A percentile compares a stretch with the other conserved stretches of the same genome.
These are phyloP conservation scores for Peronosclerospora sorghi DNA, from an alignment of 352 stramenopile genomes.

Conservation along the genomic window DNA sequence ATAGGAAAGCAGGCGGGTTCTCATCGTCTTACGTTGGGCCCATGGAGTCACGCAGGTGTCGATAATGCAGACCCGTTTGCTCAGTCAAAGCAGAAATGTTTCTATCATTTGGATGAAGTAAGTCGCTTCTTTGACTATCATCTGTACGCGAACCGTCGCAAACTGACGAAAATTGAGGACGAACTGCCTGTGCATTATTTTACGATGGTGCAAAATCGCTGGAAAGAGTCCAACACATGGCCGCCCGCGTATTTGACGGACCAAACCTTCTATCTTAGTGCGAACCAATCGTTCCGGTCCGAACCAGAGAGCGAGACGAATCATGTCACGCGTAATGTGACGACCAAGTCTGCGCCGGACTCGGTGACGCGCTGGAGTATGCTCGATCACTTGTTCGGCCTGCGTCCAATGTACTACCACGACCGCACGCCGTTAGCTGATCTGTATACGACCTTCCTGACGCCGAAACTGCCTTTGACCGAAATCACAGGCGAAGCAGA, in stretches of 20 bases:
- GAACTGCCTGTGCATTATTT: constrained; percentile 78
- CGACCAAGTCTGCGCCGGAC: constrained; percentile 32
- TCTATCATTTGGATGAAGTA: constrained; percentile 75
- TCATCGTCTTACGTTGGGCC: constrained; percentile 65
- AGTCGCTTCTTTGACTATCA: constrained; percentile 79
- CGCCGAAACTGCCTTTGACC: constrained; percentile 34
- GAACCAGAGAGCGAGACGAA: constrained; percentile 27
- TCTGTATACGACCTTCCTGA: constrained; percentile 54
- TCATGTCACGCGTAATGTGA: constrained; percentile 28
- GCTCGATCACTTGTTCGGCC: constrained; percentile 59
- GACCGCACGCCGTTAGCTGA: constrained; percentile 42
- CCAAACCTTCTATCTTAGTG: constrained; percentile 39
- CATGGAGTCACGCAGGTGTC: constrained; percentile 74
- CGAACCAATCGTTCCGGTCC: constrained; percentile 35
- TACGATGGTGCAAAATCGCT: constrained; percentile 62
- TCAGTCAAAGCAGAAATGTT: constrained; percentile 74
- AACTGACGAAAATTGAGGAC: constrained; percentile 41
- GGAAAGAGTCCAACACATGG: constrained; percentile 55
- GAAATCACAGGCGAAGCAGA: constrained; percentile 68
- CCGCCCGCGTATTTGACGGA: constrained; percentile 47
- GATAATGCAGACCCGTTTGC: constrained; percentile 76
- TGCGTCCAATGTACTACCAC: constrained; percentile 69
- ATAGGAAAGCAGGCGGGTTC: constrained; percentile 28
- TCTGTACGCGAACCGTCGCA: constrained; percentile 51
- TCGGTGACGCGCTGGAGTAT: constrained; percentile 62